Evolutionary conservation across 2,329 filamentous ascomycete species (phyloP), one percentile per base, ranked within the genome.

Genomic region (Emergomyces pasteurianus): DNA sequence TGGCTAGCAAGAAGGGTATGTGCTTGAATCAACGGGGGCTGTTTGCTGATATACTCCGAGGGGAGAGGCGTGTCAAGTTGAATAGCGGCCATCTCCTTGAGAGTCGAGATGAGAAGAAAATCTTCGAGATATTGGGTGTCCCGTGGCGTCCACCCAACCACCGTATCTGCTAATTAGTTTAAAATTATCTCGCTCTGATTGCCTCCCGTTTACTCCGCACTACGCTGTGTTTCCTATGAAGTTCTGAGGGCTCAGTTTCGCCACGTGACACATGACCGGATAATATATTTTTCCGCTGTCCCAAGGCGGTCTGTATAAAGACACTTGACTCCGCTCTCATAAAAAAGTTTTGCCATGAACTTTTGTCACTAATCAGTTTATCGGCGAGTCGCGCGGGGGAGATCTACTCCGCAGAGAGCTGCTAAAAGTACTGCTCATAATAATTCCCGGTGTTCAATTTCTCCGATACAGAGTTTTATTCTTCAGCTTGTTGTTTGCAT

Each of bases 1-100:
- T 96, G 64, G 90, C 91, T 16, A 83, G 85, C 46, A 90, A 85
- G 74, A 94, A 89, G 74, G 83, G 85, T 0, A 91, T 95, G 89
- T 77, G 88, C 58, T 71, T 97, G 60, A 96, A 96, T 67, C 92
- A 96, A 74, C 79, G 82, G 36, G 92, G 91, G 0, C 72, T 97
- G 60, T 96, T 86, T 67, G 82, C 79, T 66, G 82, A 90, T 71
- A 85, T 89, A 1, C 78, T 89, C 71, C 78, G 85, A 47, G 84
- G 83, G 0, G 75, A 73, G 36, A 76, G 79, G 0, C 72, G 86
- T 52, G 75, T 78, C 61, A 89, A 85, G 75, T 61, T 88, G 40
- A 87, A 80, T 1, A 81, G 87, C 63, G 90, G 89, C 0, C 80
- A 80, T 59, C 70, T 95, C 67, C 72, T 95, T 0, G 91, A 95